A percentile compares a stretch with the other conserved stretches of the same genome.
These are phyloP conservation scores for Xylariaceae sp. DNA, from an alignment of 2,329 filamentous ascomycete genomes.

Conservation along the genomic window DNA sequence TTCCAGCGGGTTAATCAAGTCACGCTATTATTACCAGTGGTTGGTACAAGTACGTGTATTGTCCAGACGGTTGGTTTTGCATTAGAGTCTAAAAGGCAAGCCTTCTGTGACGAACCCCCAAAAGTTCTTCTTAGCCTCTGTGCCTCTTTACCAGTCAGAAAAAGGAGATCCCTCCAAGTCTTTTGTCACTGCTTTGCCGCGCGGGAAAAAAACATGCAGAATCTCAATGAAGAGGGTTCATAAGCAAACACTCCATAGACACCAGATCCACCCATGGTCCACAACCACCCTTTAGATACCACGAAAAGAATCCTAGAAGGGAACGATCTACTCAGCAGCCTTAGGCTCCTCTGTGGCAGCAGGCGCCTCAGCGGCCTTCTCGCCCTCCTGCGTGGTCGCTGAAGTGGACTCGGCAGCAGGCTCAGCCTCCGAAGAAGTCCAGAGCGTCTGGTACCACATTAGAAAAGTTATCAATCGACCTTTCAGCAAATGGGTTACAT, in stretches of 20 bases:
- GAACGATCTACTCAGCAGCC: constrained; percentile 53
- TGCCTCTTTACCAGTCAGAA: constrained; percentile 25
- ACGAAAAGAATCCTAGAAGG: constrained; percentile 33
- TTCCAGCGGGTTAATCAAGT: no score
- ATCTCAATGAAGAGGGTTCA: constrained; percentile 41
- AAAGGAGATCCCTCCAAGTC: constrained; percentile 29
- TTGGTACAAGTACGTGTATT: constrained; percentile 34
- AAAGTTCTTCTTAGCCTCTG: constrained; percentile 42
- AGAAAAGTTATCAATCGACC: not conserved
- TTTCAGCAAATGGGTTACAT: constrained; percentile 29
- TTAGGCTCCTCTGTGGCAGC: constrained; percentile 63
- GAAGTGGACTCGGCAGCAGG: constrained; percentile 52
- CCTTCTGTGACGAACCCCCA: constrained; percentile 40
- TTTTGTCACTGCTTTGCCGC: constrained; percentile 41
- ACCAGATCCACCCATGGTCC: constrained; percentile 48
- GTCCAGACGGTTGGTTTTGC: constrained; percentile 48
- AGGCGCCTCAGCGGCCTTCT: constrained; percentile 52
- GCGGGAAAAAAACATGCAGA: constrained; percentile 46
- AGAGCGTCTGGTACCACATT: constrained; percentile 68
- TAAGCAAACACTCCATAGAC: constrained; percentile 60
- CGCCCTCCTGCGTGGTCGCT: constrained; percentile 49
- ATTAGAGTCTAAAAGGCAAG: constrained; percentile 54
- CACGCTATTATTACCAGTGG: not conserved
- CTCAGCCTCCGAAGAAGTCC: constrained; percentile 98
- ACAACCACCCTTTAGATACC: constrained; percentile 39